Base-by-base conservation (phyloP, 495 filamentous ascomycete species). In the Emericellopsis terricola region DNA sequence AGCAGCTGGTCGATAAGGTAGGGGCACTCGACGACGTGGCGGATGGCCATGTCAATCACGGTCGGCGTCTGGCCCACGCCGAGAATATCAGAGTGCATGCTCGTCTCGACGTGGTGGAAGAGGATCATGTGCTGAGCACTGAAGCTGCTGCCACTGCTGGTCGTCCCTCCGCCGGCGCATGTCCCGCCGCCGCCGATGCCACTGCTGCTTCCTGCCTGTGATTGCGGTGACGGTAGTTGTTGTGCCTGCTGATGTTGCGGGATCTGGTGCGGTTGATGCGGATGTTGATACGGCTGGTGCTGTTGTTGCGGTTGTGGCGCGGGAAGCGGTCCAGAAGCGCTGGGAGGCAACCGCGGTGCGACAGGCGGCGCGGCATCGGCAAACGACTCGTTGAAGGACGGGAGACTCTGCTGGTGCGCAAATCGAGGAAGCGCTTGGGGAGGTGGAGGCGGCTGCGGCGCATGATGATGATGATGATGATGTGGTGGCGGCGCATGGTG, bases 1-100 rank as follows among this genome's bases (percentile, higher is more conserved):
- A 64, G 49, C 10, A 55, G 13, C 30, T 57, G 42, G 38, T 58
- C 52, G 46, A 60, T 50, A 3, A 62, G 45, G 36, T 53, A 64
- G 3, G 58, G 51, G 4, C 46, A 43, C 9, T 41, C 23, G n/a
- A 59, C 29, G 2, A 39, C 35, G 26, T 46, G 38, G 15, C 37
- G 11, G 4, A 43, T 34, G 3, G 37, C 19, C 28, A 39, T 39
- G 14, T 28, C 18, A 15, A 42, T 32, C 17, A 38, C 32, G 4
- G 31, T 18, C 8, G 34, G 29, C 10, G 31, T 24, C 33, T 35
- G 33, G 21, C 33, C 33, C 13, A 15, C 19, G 15, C 19, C 33
- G 6, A 42, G 19, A 5, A 17, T 33, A 24, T 14, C 24, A 15
- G 28, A 30, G 15, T 33, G 14, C 19, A 42, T 38, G 14, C 27